phyloP scores from a whole-genome alignment of 441 rosid species.

The Biscutella auriculata region DNA sequence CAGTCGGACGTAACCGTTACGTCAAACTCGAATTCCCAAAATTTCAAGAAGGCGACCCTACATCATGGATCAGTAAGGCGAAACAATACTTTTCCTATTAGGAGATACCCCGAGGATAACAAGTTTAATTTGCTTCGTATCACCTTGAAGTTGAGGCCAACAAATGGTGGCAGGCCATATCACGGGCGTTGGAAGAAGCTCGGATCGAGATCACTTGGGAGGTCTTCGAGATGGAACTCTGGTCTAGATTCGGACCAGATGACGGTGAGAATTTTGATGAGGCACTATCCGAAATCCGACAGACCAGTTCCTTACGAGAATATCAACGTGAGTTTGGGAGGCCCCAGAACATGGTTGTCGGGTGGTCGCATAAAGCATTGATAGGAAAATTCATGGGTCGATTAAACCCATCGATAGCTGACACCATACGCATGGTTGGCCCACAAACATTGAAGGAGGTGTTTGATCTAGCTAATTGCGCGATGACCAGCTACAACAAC shows the following conservation, averaged over 20 bases:
- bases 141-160: neutral
- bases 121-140: neutral
- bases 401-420: neutral
- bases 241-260: neutral
- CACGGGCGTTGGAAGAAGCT: too few species aligned
- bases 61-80: too few species aligned
- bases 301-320: neutral
- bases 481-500: too few species aligned
- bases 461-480: too few species aligned
- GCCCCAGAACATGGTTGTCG: neutral
- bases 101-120: too few species aligned
- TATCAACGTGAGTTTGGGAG: neutral
- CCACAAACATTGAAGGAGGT: too few species aligned
- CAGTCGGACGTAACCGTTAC: too few species aligned
- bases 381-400: neutral
- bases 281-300: neutral
- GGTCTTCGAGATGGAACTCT: neutral
- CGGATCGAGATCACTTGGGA: neutral
- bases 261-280: neutral
- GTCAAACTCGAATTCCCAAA: too few species aligned
- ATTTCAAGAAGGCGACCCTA: too few species aligned
- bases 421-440: too few species aligned
- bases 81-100: too few species aligned
- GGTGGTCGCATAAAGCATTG: neutral
- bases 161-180: neutral